Percentiles rank a stretch among this genome's conserved stretches.
Conservation (phyloP, 495 filamentous ascomycete genomes). For the Annulohypoxylon moriforme region DNA sequence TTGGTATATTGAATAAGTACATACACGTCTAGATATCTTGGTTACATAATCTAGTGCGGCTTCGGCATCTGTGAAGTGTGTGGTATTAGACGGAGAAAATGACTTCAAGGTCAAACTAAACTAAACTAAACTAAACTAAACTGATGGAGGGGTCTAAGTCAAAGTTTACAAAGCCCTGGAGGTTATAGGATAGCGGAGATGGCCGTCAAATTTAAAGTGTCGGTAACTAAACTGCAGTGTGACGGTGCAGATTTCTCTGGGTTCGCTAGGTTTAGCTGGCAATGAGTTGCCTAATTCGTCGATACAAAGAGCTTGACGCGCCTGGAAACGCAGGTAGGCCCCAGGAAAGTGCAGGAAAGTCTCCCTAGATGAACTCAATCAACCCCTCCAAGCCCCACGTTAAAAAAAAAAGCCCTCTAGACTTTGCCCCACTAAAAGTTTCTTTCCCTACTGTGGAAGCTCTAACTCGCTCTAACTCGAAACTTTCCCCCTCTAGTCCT, state of each 20-base stretch:
- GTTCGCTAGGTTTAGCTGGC: conserved; percentile 4
- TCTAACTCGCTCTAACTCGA: conserved; percentile 20
- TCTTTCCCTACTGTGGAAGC: conserved; percentile 10
- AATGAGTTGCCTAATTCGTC: conserved; percentile 36
- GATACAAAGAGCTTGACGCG: not conserved
- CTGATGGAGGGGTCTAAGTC: conserved; percentile 1
- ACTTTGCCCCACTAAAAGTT: conserved; percentile 35
- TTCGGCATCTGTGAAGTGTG: too few species aligned
- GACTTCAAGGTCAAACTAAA: too few species aligned
- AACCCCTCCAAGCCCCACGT: conserved; percentile 35
- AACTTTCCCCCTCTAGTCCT: conserved; percentile 32
- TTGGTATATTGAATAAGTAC: too few species aligned
- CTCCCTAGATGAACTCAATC: conserved; percentile 9
- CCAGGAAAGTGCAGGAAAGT: not conserved
- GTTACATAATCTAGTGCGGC: too few species aligned
- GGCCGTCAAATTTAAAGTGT: conserved; percentile 31
- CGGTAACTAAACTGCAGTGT: conserved; percentile 24
- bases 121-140: too few species aligned
- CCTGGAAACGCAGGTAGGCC: not conserved
- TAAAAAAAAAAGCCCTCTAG: conserved; percentile 15
- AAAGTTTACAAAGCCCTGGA: not conserved
- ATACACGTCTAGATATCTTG: too few species aligned
- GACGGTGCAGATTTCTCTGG: conserved; percentile 9
- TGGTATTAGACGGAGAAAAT: too few species aligned
- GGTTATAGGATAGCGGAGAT: conserved; percentile 32